Percentiles rank a stretch among this genome's conserved stretches.
Evolutionary conservation across 257 asterid species (phyloP).

Genomic region (Anisodus acutangulus): DNA sequence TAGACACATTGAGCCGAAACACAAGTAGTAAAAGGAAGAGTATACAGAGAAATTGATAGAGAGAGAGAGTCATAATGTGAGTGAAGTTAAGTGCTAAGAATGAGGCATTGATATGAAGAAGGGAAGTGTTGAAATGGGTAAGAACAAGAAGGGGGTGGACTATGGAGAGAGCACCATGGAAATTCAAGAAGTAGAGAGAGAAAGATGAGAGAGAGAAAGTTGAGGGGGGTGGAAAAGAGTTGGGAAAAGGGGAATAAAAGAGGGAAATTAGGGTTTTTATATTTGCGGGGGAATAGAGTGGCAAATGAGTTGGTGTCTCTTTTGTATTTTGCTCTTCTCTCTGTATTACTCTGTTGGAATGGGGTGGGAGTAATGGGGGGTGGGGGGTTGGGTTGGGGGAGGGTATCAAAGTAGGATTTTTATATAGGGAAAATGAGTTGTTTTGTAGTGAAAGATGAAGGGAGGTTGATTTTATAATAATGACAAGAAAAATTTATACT

Average conservation of each 20-base stretch:
- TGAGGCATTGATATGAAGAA: slow-evolving; percentile 51
- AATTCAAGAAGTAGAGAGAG: slow-evolving; percentile 33
- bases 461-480: neutral
- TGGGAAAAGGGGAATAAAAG: slow-evolving; percentile 28
- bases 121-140: slow-evolving; percentile 24
- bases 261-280: slow-evolving; percentile 55
- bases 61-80: slow-evolving; percentile 28
- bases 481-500: neutral
- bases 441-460: slow-evolving; percentile 14
- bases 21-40: slow-evolving; percentile 35
- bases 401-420: neutral
- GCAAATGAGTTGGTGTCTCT: slow-evolving; percentile 40
- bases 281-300: slow-evolving; percentile 30
- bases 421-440: neutral
- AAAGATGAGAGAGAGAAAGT: neutral
- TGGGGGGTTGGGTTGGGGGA: neutral
- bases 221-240: slow-evolving; percentile 28
- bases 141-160: neutral
- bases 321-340: slow-evolving; percentile 20
- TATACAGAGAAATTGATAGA: slow-evolving; percentile 18
- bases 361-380: neutral
- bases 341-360: slow-evolving; percentile 2
- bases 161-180: slow-evolving; percentile 18
- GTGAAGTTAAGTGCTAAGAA: slow-evolving; percentile 37
- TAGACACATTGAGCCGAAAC: slow-evolving; percentile 41